phyloP scores from a whole-genome alignment of 306 rosid genomes.

The Fragaria nilgerrensis region DNA sequence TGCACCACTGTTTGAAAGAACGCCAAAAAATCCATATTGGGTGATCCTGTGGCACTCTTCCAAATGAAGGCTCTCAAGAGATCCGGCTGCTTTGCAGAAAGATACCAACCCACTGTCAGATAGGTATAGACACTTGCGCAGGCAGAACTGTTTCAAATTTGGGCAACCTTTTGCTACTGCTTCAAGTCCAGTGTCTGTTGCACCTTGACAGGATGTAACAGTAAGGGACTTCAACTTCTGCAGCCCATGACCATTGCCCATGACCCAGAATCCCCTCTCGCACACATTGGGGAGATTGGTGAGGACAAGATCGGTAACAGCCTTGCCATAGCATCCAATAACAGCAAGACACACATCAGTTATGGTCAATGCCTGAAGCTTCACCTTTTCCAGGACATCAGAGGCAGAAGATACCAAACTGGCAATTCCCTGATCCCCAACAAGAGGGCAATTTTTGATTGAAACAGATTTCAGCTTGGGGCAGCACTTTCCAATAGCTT shows the following conservation, averaged over 20 bases:
- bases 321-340: constrained; percentile 80
- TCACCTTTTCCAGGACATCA: constrained; percentile 54
- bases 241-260: constrained; percentile 82
- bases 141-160: constrained; percentile 59
- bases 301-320: constrained; percentile 65
- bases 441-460: constrained; percentile 54
- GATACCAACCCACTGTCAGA: constrained; percentile 79
- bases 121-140: constrained; percentile 55
- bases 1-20: constrained; percentile 59
- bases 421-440: constrained; percentile 80
- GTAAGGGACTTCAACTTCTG: constrained; percentile 74
- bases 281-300: constrained; percentile 55
- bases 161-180: constrained; percentile 90
- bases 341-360: constrained; percentile 88
- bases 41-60: constrained; percentile 94
- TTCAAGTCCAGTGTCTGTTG: constrained; percentile 67
- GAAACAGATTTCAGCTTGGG: constrained; percentile 60
- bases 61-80: constrained; percentile 74
- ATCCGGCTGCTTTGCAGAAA: constrained; percentile 59
- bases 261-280: constrained; percentile 92
- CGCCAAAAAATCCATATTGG: constrained; percentile 71
- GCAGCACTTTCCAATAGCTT: constrained; percentile 71
- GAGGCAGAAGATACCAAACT: constrained; percentile 59
- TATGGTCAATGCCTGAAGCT: constrained; percentile 70
- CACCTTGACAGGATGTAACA: constrained; percentile 66